These are phyloP conservation scores for Flaveria trinervia DNA, from an alignment of 129 eudicot species.

Conservation along the genomic window DNA sequence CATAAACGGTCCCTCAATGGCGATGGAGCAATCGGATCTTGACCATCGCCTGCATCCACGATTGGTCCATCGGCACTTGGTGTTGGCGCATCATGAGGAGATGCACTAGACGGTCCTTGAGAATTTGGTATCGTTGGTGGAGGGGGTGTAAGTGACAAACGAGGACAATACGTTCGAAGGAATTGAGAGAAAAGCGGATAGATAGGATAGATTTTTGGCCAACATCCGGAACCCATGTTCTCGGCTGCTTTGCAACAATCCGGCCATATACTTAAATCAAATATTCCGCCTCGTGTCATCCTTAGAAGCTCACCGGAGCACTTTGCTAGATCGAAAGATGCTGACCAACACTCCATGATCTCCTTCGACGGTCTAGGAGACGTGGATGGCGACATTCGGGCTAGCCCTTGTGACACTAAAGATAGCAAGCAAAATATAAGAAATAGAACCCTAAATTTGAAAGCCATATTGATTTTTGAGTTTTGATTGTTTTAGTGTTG, in stretches of 20 bases:
- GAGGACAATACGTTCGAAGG: slow-evolving; percentile 17
- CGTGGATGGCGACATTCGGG: background rate
- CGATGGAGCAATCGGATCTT: background rate
- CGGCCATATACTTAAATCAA: background rate
- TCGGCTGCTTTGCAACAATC: slow-evolving; percentile 36
- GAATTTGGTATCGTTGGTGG: slow-evolving; percentile 11
- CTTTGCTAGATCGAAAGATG: slow-evolving; percentile 13
- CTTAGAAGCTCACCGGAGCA: slow-evolving; percentile 30
- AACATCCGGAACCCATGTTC: slow-evolving; percentile 27
- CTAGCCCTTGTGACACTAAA: slow-evolving; percentile 24
- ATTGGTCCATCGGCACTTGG: slow-evolving; percentile 14
- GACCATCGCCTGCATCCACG: background rate
- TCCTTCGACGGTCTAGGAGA: slow-evolving; percentile 20
- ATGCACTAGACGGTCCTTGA: background rate
- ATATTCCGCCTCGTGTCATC: slow-evolving; percentile 1
- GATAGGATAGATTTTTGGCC: slow-evolving; percentile 24
- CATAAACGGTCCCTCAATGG: slow-evolving; percentile 18
- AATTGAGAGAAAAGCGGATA: slow-evolving; percentile 23
- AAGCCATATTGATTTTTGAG: slow-evolving; percentile 25
- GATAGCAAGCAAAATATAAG: slow-evolving; percentile 21
- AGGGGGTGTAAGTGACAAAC: background rate
- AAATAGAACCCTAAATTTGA: slow-evolving; percentile 6
- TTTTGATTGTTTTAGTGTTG: background rate
- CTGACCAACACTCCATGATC: slow-evolving; percentile 20
- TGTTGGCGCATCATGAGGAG: slow-evolving; percentile 7